Evolutionary conservation across 1,284 basidiomycete species (phyloP), one percentile per base, ranked within the genome.

Genomic region (Wallemia mellicola): DNA sequence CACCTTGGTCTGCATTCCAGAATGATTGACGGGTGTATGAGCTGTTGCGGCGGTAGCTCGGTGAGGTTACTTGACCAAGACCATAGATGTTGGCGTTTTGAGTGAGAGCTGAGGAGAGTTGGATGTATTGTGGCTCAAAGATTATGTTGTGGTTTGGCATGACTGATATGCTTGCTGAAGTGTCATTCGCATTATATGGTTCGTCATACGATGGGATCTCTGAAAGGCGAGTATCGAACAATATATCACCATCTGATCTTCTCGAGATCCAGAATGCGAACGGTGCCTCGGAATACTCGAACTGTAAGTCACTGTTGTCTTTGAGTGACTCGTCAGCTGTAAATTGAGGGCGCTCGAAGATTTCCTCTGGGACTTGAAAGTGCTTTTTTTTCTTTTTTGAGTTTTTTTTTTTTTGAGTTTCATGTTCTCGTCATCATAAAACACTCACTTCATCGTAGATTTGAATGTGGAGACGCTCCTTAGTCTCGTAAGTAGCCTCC

Each of bases 121-220:
- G 81, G 19, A 86, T 72, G 66, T 83, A 86, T 67, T 85, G 83
- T 17, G 85, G 78, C 66, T 85, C 82, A 64, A 86, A 83, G n/a
- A 85, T 75, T 2, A 84, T 72, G 22, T 22, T 54, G 58, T 67
- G 65, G 38, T 58, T 60, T 2, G 64, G 66, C 64, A 65, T 67
- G 3, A 63, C 63, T 0, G 65, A 48, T 3, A 48, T n/a, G 38
- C 38, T 22, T 48, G 38, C 38, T n/a, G 38, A 48, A 17, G 38
- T 48, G 19, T 48, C 38, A 22, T 67, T 22, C 64, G 60, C 60
- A 65, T 67, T 33, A 62, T 59, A 61, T 2, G 63, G 62, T 2
- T 62, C 27, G 1, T 60, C 7, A 59, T 65, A 67, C 1, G 63
- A 63, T 5, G 66, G 65, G 19, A 66, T 65, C 57, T 65, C 65